Evolutionary conservation across 73 alveolate species (phyloP).

Genomic region (Paramecium biaurelia): DNA sequence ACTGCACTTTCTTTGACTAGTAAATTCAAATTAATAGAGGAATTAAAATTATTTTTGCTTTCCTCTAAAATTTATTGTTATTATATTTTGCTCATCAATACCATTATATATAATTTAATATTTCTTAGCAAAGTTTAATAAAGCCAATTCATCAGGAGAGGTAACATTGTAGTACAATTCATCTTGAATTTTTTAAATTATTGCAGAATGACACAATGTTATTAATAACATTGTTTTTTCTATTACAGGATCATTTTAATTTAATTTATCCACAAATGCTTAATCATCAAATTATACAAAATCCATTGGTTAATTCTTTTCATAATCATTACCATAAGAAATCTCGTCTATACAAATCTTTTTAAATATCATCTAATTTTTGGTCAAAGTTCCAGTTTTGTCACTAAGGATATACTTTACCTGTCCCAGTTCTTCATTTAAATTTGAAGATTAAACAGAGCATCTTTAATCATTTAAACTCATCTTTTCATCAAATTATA

Average conservation of each 20-base stretch:
- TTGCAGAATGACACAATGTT: constrained; percentile 88
- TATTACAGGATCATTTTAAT: constrained; percentile 43
- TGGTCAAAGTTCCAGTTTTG: constrained; percentile 95
- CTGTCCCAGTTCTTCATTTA: constrained; percentile 95
- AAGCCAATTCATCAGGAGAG: constrained; percentile 98
- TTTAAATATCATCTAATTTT: constrained; percentile 92
- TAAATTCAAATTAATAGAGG: constrained; percentile 87
- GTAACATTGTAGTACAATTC: constrained; percentile 69
- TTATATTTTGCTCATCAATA: constrained; percentile 81
- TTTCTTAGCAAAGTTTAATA: constrained; percentile 87
- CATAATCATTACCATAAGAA: constrained; percentile 78
- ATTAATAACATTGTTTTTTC: constrained; percentile 29
- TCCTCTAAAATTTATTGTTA: constrained; percentile 61
- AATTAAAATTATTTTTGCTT: constrained; percentile 67
- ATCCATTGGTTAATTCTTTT: constrained; percentile 66
- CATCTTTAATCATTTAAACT: background rate
- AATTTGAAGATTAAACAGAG: constrained; percentile 84
- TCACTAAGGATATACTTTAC: constrained; percentile 90
- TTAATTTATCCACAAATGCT: constrained; percentile 66
- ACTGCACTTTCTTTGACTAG: constrained; percentile 93
- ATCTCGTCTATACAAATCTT: constrained; percentile 76
- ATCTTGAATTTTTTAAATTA: constrained; percentile 72
- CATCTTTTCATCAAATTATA: constrained; percentile 60
- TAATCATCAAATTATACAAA: constrained; percentile 80
- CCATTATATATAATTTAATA: constrained; percentile 81